Base-by-base conservation (phyloP, 768 basidiomycete species). In the Boletus fagicola region DNA sequence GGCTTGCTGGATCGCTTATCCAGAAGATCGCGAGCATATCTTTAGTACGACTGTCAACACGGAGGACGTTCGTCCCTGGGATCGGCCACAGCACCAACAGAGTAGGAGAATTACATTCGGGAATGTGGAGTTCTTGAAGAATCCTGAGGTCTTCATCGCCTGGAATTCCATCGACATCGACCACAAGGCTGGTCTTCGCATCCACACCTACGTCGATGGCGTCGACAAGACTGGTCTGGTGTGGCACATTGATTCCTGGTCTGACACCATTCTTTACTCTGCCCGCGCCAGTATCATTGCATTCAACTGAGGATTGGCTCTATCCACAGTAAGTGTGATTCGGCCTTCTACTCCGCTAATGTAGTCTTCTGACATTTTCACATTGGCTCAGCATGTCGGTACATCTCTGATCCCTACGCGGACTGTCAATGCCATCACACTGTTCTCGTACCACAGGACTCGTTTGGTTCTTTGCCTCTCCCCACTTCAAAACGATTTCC, bases 1-100 rank as follows among this genome's bases (percentile, higher is more conserved):
- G 13, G 62, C 57, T 7, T 51, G 58, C 12, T 64, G 65, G 65
- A 53, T 66, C n/a, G 65, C 65, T 12, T 61, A 63, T 43, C 65
- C 65, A 24, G 56, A 58, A 18, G 65, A 65, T 30, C 62, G 65
- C 30, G 30, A 52, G n/a, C 54, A 59, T 20, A 64, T 63, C n/a
- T 66, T 57, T 24, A 56, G 58, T 36, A 56, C 51, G 2, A 56
- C 64, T 4, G 18, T 66, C 53, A 46, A 48, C 12, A 66, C 65
- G 24, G 7, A 39, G 50, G 58, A 42, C 11, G 1, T 47, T 11
- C 54, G 58, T n/a, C 24, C 39, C 6, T 16, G 16, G 30, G 20
- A 42, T 22, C 22, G 52, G n/a, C 58, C 61, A 3, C 62, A 51
- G 45, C 46, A 11, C 26, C n/a, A 52, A 9, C 35, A 58, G 4